Base-by-base conservation (phyloP, 2,329 filamentous ascomycete genomes). In the Macrophomina phaseolina region DNA sequence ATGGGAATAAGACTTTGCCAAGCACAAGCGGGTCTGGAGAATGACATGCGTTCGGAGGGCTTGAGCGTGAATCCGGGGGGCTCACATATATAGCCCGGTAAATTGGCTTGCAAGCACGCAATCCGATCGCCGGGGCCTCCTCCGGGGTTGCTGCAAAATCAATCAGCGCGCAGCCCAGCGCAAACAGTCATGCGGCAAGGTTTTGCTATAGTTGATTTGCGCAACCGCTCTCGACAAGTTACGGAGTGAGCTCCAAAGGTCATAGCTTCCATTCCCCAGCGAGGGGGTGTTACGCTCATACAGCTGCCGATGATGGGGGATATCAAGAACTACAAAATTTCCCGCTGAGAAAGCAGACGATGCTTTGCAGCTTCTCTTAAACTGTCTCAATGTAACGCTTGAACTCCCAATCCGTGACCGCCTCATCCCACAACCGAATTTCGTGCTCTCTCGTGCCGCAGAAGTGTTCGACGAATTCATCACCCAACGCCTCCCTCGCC, bases 401-500 rank as follows among this genome's bases (percentile, higher is more conserved):
- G 77, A 93, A 84, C 78, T 94, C 91, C 93, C 94, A 98, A 79
- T 98, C 95, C 23, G 95, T 98, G 5, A 98, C 94, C 2, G 94
- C 94, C 78, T 98, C 94, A 73, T 98, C 94, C 91, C 92, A 99
- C 23, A 97, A 80, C 68, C 91, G 84, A 67, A 95, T 86, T 80
- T 99, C 95, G 79, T 99, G 94, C 78, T 97, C 90, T 70, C 95
- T 87, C 18, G 94, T 97, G 16, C 95, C 95, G 12, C 90, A 92
- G 81, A 90, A 99, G 78, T 98, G 95, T 16, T 98, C 94, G 3
- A 99, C 95, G 80, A 99, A 99, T 8, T 90, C 91, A 77, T 98
- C 91, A 0, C 95, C 95, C 79, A 99, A 92, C 0, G 97, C 91
- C 76, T 98, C 92, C 67, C 95, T 86, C n/a, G 95, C 95, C 16